Base-by-base conservation (phyloP, 805 yeast genomes). In the Candida suzukii region DNA sequence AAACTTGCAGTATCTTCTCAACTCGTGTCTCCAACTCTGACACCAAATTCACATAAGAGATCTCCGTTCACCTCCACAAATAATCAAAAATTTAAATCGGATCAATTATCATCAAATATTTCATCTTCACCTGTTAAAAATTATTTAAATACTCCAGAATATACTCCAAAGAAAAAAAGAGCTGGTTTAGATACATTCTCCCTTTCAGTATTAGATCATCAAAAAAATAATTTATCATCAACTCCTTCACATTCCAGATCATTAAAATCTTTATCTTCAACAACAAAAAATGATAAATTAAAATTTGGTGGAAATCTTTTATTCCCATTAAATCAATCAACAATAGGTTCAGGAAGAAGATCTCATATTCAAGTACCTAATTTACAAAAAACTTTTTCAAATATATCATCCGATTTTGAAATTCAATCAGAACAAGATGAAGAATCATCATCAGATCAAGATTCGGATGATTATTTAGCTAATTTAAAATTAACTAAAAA, bases 301-400 rank as follows among this genome's bases (percentile, higher is more conserved):
- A 33, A 33, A 17, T 33, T 33, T 33, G 36, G 36, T 14, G 21
- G 44, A 32, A 10, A 39, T 16, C 43, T 46, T 4, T 16, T 58
- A 26, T 60, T 60, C 40, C 63, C 61, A 12, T 38, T 48, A 11
- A 58, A 60, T 2, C 56, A 51, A 5, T 57, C 64, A 1, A 56
- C 62, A 1, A 48, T 58, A 11, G 64, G 63, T 3, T 48, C 57
- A 10, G 64, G 64, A 1, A 49, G 60, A 42, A 41, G 43, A 19
- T 16, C 16, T 14, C 32, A 14, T 29, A n/a, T n/a, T 16, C 20
- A 29, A n/a, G 8, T 4, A 29, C 8, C 11, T 4, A n/a, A 14
- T n/a, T n/a, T 29, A 16, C 39, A 20, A 38, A 34, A 24, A 42
- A 24, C 29, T 16, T 35, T 22, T 13, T 8, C 17, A 13, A 34